Conservation (phyloP, 257 asterid genomes). For the Paraleonurus japonicus region DNA sequence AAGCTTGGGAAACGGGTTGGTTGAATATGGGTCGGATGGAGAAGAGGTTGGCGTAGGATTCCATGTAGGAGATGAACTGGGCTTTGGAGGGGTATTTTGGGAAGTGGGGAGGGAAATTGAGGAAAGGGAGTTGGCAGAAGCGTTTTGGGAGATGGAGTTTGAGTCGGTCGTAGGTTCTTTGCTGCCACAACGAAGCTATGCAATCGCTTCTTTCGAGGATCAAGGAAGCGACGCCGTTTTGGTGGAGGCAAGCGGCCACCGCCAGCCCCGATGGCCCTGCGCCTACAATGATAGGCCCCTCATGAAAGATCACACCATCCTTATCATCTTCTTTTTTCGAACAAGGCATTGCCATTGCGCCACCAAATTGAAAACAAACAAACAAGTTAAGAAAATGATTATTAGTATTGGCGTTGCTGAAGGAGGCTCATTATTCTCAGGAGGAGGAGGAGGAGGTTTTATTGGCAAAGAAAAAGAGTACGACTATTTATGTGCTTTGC, state of each 20-base stretch:
- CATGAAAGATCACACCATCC: constrained; percentile 14
- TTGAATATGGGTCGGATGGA: constrained; percentile 53
- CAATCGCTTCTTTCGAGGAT: constrained; percentile 75
- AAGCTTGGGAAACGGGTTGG: constrained; percentile 43
- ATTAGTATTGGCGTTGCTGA: constrained; percentile 32
- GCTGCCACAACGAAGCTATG: constrained; percentile 83
- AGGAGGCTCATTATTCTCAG: neutral
- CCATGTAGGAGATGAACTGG: constrained; percentile 74
- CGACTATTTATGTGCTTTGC: constrained; percentile 2
- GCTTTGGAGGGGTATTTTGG: constrained; percentile 75
- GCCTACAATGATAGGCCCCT: constrained; percentile 79
- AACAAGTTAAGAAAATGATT: neutral
- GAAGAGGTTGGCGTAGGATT: constrained; percentile 56
- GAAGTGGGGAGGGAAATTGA: constrained; percentile 52
- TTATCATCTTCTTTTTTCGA: constrained; percentile 13
- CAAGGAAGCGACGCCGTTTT: constrained; percentile 56
- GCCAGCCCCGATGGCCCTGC: constrained; percentile 97
- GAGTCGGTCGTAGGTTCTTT: constrained; percentile 70
- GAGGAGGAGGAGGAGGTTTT: constrained; percentile 32
- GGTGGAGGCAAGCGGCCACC: constrained; percentile 75
- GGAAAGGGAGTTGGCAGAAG: constrained; percentile 68
- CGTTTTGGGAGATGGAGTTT: constrained; percentile 80
- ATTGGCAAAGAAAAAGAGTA: constrained; percentile 27
- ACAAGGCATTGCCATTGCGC: constrained; percentile 38
- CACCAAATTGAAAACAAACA: neutral